A percentile compares a stretch with the other conserved stretches of the same genome.
Conservation (phyloP, 2,329 filamentous ascomycete genomes). For the Orbilia quercus region DNA sequence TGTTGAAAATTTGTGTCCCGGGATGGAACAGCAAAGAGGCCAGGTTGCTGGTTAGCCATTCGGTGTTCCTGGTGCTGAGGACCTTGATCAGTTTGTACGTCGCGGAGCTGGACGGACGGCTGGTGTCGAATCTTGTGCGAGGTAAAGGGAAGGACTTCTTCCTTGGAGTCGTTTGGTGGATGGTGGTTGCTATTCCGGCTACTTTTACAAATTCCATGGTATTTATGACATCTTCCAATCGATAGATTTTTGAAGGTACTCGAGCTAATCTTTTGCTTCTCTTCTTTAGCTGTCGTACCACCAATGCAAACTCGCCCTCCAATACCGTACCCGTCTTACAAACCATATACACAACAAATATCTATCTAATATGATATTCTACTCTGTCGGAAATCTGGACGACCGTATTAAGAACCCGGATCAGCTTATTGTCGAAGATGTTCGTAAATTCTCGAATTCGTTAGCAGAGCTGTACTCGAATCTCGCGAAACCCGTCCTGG, state of each 20-base stretch:
- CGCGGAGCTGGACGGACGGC: constrained; percentile 90
- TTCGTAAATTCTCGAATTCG: constrained; percentile 95
- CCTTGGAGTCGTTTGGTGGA: constrained; percentile 93
- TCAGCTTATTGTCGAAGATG: constrained; percentile 95
- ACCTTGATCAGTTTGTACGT: constrained; percentile 96
- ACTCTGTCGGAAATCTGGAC: constrained; percentile 92
- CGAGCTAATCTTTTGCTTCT: constrained; percentile 14
- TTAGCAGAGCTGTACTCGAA: constrained; percentile 96
- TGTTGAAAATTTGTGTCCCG: constrained; percentile 88
- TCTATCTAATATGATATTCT: constrained; percentile 96
- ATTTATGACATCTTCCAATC: constrained; percentile 61
- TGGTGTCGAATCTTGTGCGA: constrained; percentile 91
- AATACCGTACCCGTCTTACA: constrained; percentile 93
- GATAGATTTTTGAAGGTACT: constrained; percentile 21
- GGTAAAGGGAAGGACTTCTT: constrained; percentile 92
- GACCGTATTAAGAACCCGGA: constrained; percentile 99
- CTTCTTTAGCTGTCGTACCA: constrained; percentile 83
- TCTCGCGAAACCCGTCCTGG: constrained; percentile 89
- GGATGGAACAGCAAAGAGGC: constrained; percentile 90
- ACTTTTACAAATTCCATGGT: constrained; percentile 99
- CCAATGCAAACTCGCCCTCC: constrained; percentile 90
- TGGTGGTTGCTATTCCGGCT: constrained; percentile 93
- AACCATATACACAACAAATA: constrained; percentile 95
- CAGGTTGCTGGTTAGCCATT: constrained; percentile 86
- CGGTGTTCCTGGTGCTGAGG: constrained; percentile 87